Base-by-base conservation (phyloP, 345 rosid species). In the Noccaea caerulescens region DNA sequence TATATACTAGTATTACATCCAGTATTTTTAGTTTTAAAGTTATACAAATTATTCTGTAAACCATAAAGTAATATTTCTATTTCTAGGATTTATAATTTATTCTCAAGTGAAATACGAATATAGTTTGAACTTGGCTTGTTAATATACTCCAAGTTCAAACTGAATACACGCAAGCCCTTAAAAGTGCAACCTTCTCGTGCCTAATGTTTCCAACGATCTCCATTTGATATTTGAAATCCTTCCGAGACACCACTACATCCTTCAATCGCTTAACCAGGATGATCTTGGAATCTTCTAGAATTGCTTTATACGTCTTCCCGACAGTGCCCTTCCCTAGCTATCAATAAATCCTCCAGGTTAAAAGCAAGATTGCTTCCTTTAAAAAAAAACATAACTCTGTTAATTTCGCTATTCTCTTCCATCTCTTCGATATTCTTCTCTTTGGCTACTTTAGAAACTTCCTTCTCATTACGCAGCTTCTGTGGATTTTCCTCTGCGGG, bases 141-240 rank as follows among this genome's bases (percentile, higher is more conserved):
- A n/a, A n/a, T n/a, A n/a, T n/a, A n/a, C n/a, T n/a, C n/a, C n/a
- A n/a, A n/a, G n/a, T n/a, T n/a, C n/a, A n/a, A n/a, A n/a, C n/a
- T n/a, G 99, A 88, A 72, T 84, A 86, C 71, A 83, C 91, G 76
- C 87, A 94, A 9, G 98, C 99, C 58, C 89, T 85, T 18, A 94
- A 75, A 5, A 88, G 85, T 45, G 83, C 84, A 77, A 92, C 88
- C 58, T 94, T 88, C 79, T 87, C 88, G 4, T 94, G 99, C 61
- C 72, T 84, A 32, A 94, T 90, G 20, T 77, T 82, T 5, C 98
- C 97, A 25, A 91, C 80, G 20, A 84, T 37, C 70, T 92, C 91
- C 97, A 89, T 88, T 76, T 89, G 99, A 76, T 89, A 91, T 82
- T 92, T 93, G 7, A 88, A 94, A 65, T 94, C 98, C 45, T 85